Evolutionary conservation across 225 moss, liverwort and hornwort species (phyloP), one percentile per base, ranked within the genome.

Genomic region (Rhytidiadelphus loreus): DNA sequence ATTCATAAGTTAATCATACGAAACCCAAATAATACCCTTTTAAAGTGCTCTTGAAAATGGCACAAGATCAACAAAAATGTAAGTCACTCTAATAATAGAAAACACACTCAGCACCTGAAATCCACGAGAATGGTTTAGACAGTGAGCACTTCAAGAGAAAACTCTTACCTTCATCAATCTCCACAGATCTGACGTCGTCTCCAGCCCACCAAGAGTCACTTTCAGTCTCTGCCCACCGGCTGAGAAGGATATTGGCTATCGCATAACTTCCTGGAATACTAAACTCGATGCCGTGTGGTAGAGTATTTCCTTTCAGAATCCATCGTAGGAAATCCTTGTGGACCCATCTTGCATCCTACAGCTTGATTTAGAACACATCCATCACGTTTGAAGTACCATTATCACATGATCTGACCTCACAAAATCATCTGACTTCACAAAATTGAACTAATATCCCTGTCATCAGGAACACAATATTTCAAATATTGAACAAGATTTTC

Each of bases 271-370:
- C 96, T 55, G 96, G 96, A 62, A 96, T 83, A 79, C 86, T 95
- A 52, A 98, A 95, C 55, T 91, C 86, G 86, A 96, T 87, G 88
- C 91, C 89, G 66, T 95, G 92, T 25, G 96, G 96, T 62, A 93
- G 89, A 29, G 89, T 15, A 63, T 96, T 93, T 89, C 93, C 98
- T 77, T 87, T 83, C 44, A 95, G 83, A 84, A 94, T 86, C 86
- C 95, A 95, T 84, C 92, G 93, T 77, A 98, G 71, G 15, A 98
- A 93, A 52, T 88, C 94, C 91, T 92, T 93, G 91, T 98, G 98
- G 29, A 96, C 80, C 98, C 98, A 98, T 90, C 95, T 95, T 78
- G 96, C 98, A 89, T 98, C 96, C 98, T 98, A 94, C 89, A 89
- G 41, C 76, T 88, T 88, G 68, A 88, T 74, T 79, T 72, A 88